These are phyloP conservation scores for Diplodia sapinea DNA, from an alignment of 2,329 filamentous ascomycete genomes.

Conservation along the genomic window DNA sequence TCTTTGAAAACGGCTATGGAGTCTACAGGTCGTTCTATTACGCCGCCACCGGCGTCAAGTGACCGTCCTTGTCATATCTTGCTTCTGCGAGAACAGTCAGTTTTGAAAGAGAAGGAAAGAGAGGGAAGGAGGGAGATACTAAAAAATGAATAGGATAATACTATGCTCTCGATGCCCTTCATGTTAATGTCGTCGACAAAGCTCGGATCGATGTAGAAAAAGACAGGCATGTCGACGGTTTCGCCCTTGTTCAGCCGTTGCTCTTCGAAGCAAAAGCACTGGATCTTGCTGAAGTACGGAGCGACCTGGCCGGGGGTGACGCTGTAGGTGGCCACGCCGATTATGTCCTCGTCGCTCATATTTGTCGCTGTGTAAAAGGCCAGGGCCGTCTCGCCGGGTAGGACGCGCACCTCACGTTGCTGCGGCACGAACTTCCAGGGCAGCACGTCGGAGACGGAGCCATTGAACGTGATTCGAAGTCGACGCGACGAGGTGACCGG, in stretches of 20 bases:
- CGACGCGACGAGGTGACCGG: slow-evolving; percentile 82
- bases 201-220: slow-evolving; percentile 98
- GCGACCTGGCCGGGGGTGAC: slow-evolving; percentile 95
- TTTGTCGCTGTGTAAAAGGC: slow-evolving; percentile 99
- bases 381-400: slow-evolving; percentile 94
- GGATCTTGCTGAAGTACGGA: slow-evolving; percentile 98
- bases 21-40: neutral
- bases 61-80: slow-evolving; percentile 77
- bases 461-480: slow-evolving; percentile 94
- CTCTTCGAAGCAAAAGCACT: slow-evolving; percentile 98
- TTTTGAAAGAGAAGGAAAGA: too few relatives aligned
- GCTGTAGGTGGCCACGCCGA: slow-evolving; percentile 96
- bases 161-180: slow-evolving; percentile 93
- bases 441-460: slow-evolving; percentile 90
- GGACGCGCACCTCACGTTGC: slow-evolving; percentile 92
- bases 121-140: slow-evolving; percentile 46
- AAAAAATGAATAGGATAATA: slow-evolving; percentile 96
- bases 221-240: slow-evolving; percentile 99
- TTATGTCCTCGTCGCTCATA: slow-evolving; percentile 87
- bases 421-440: slow-evolving; percentile 98
- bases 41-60: slow-evolving; percentile 61
- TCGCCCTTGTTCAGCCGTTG: slow-evolving; percentile 93
- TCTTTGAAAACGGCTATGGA: too few relatives aligned
- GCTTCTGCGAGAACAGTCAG: slow-evolving; percentile 54
- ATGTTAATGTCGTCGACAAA: slow-evolving; percentile 90